Base-by-base conservation (phyloP, 495 filamentous ascomycete genomes). In the Aspergillus bridgeri region DNA sequence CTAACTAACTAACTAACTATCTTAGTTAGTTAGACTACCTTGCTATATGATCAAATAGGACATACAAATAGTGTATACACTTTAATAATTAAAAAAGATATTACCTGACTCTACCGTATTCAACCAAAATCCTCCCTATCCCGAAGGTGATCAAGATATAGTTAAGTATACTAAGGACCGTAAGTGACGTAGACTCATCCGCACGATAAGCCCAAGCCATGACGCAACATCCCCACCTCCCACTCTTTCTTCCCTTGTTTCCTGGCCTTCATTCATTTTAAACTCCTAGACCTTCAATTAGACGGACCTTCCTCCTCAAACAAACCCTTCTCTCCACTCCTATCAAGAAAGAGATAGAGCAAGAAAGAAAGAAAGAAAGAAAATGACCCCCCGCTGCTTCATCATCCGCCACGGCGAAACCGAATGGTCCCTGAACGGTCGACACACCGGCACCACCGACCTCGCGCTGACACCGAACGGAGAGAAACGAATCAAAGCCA, bases 391-490 rank as follows among this genome's bases (percentile, higher is more conserved):
- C 5, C 83, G 92, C 50, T 87, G 92, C 70, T 97, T 97, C 81
- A 88, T 98, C 58, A 79, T 94, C 75, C 89, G 94, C 61, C 94
- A 98, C 68, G 88, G 88, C 73, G 94, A 98, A 74, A 98, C 94
- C 3, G 91, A 95, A 80, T 98, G 94, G 94, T 96, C 92, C 2
- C 82, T 97, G 42, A 91, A 90, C 65, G 94, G 92, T 57, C 85
- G 88, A 21, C 93, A 98, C 76, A 98, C 94, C 0, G 90, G 93
- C 48, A 82, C 75, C 23, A 90, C 88, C 23, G 94, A 98, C 60
- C 86, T 98, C 20, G 84, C 90, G 0, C 78, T 98, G 9, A 98
- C 94, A 2, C 71, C 83, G 13, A 90, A 91, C 69, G 94, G 94
- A 33, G 92, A 96, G 75, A 89, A 86, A 66, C 83, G 92, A 21